Evolutionary conservation across 345 rosid genomes (phyloP), one percentile per base, ranked within the genome.

Genomic region (Cardamine chenopodiifolia): DNA sequence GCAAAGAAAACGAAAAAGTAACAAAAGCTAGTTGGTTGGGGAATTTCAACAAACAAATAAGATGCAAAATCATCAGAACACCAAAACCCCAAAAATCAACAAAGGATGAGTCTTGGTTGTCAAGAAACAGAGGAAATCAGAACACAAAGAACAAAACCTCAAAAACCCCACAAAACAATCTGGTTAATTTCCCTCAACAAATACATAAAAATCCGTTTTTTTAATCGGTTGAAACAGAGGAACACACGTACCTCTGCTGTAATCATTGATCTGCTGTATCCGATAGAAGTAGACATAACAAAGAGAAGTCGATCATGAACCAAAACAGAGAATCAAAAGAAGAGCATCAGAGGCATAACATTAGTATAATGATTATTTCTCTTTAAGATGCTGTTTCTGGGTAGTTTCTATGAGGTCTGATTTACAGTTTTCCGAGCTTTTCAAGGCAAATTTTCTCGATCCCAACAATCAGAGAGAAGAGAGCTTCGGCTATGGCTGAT

Each of bases 1-100:
- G 53, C 52, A 11, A 56, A 59, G 37, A 29, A 62, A 8, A 61
- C 47, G 6, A 61, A 11, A n/a, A 37, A 29, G 37, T 0, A 74
- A 25, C 34, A 58, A 56, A 68, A 19, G 32, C 60, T 42, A 19
- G 11, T 76, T 62, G 76, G 76, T 66, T 76, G 59, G 19, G 86
- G 78, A 85, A 80, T 81, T 77, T 79, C 68, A 82, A 72, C 85
- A 68, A 80, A 81, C 80, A 62, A 59, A 26, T 52, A 7, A 47
- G 72, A 73, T 65, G 35, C 56, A 18, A 75, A 76, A 68, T 22
- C 68, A 47, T 50, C 25, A 48, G 5, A 7, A 68, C 19, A 57
- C 39, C 78, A 58, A 57, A 75, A 49, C 39, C 31, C 47, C 17
- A 42, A 37, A 31, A 20, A 15, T 7, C 48, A 3, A 68, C 35